phyloP scores from a whole-genome alignment of 2,329 filamentous ascomycete species.

The Trichoderma breve region DNA sequence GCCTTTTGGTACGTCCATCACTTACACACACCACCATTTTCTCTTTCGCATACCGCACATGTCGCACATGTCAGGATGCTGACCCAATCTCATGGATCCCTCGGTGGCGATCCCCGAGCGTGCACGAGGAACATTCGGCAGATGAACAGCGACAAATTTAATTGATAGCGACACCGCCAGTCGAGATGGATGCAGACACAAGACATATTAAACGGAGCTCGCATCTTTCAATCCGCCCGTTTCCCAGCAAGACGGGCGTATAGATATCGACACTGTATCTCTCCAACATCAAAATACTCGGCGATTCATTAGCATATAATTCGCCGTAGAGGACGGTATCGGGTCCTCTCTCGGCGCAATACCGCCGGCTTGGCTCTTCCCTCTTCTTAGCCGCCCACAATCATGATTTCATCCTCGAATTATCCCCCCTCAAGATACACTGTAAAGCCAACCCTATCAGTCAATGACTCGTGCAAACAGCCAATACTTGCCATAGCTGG shows the following conservation, averaged over 20 bases:
- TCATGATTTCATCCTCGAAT: background rate
- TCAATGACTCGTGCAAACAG: background rate
- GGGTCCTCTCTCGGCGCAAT: conserved; percentile 17
- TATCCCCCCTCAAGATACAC: background rate
- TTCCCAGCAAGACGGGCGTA: background rate
- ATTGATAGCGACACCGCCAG: conserved; percentile 16
- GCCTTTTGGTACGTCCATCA: background rate
- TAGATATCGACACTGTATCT: background rate
- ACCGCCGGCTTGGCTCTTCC: background rate
- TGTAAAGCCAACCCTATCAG: background rate
- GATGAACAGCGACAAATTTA: background rate
- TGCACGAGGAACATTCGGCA: background rate
- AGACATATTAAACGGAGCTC: background rate
- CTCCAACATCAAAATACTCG: background rate
- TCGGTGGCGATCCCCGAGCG: background rate
- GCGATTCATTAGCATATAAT: conserved; percentile 1
- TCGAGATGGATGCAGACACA: background rate
- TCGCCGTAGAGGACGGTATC: background rate
- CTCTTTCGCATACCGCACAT: background rate
- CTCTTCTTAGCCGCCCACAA: background rate
- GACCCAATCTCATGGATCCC: conserved; percentile 3
- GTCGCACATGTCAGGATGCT: conserved; percentile 17
- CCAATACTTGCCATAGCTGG: background rate
- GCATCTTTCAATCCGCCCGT: background rate
- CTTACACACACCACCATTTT: background rate